Evolutionary conservation across 306 rosid genomes (phyloP), one percentile per base, ranked within the genome.

Genomic region (Lotus japonicus): DNA sequence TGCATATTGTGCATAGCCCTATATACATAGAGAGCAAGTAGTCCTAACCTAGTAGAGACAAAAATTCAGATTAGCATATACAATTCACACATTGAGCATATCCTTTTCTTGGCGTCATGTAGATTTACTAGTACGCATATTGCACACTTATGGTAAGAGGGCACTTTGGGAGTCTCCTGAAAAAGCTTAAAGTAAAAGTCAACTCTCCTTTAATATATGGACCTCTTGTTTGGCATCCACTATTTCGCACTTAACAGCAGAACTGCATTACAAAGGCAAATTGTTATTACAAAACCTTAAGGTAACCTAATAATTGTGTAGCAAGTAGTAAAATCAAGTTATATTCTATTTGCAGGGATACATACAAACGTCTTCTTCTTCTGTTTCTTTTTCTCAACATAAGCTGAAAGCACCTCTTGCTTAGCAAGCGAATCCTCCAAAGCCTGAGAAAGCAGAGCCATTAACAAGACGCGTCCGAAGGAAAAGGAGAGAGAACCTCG

Each of bases 351-450:
- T 45, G 59, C 17, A 5, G n/a, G 60, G 45, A n/a, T 58, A 77
- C 80, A 2, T 73, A 82, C 83, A 57, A 72, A 58, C 15, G n/a
- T 68, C 76, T 79, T 81, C 72, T 78, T 80, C 55, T 80, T 88
- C 73, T 71, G 82, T 54, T 88, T 88, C 78, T 82, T 88, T 18
- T 78, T 78, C 43, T 89, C 96, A 56, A 92, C 35, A 66, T 80
- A 85, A 52, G 95, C 85, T 15, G 88, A 35, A 43, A 94, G 83
- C 74, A 88, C 90, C 39, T 80, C 88, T 72, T 90, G 96, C 45
- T 58, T 57, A 48, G 71, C 79, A 60, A 85, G 71, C 6, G 97
- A 86, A 18, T 84, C 87, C 75, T 88, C 92, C 53, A 94, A 76
- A 68, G 91, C 88, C 97, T 90, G 57, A 49, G 46, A 70, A 71